Conservation (phyloP, 305 asterid species). For the Fraxinus xanthoxyloides region DNA sequence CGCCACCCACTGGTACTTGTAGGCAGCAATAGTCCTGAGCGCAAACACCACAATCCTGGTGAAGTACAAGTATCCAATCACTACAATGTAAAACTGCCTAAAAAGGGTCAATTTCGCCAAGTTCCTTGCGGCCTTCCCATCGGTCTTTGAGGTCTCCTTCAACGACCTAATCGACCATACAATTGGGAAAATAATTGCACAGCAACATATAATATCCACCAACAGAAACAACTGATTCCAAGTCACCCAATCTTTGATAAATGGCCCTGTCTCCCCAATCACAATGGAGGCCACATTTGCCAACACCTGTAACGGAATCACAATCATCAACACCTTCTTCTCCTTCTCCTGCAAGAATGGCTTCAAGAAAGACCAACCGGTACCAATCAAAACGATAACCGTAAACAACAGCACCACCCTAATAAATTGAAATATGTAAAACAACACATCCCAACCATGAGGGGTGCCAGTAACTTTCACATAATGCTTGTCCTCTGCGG, state of each 20-base stretch:
- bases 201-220: constrained; percentile 89
- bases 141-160: constrained; percentile 95
- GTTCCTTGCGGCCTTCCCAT: constrained; percentile 95
- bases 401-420: constrained; percentile 89
- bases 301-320: constrained; percentile 91
- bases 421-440: constrained; percentile 84
- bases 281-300: constrained; percentile 87
- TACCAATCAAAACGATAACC: constrained; percentile 84
- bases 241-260: constrained; percentile 88
- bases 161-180: constrained; percentile 94
- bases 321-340: constrained; percentile 97
- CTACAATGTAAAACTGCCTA: constrained; percentile 93
- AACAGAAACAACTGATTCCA: constrained; percentile 92
- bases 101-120: constrained; percentile 82
- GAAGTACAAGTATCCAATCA: constrained; percentile 90
- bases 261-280: constrained; percentile 95
- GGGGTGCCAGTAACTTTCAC: constrained; percentile 95
- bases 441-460: constrained; percentile 98
- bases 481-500: constrained; percentile 95
- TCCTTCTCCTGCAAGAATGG: constrained; percentile 97
- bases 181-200: constrained; percentile 88
- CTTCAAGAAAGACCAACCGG: constrained; percentile 97
- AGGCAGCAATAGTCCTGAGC: constrained; percentile 81
- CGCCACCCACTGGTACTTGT: constrained; percentile 95
- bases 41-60: constrained; percentile 98